Conservation (phyloP, 768 basidiomycete species). For the Panaeolus cyanescens region DNA sequence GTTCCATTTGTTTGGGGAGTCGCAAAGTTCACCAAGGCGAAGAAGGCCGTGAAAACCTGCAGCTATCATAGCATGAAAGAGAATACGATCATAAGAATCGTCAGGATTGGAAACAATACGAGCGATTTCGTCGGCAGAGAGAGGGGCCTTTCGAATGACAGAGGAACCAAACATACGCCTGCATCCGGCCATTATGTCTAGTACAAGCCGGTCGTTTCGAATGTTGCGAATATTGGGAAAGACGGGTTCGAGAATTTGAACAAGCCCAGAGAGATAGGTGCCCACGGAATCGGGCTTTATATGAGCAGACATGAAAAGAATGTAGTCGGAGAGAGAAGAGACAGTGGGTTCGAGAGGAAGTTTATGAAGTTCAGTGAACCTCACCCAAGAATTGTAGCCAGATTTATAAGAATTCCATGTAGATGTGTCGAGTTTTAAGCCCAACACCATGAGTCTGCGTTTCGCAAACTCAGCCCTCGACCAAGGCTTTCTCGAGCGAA, state of each 20-base stretch:
- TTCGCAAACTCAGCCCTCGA: too few relatives aligned
- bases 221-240: conserved; percentile 1
- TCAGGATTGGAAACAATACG: not conserved
- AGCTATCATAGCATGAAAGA: too few relatives aligned
- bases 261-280: conserved; percentile 4
- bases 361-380: too few relatives aligned
- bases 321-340: not conserved
- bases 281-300: conserved; percentile 3
- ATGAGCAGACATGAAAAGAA: not conserved
- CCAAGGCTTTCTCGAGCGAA: too few relatives aligned
- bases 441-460: too few relatives aligned
- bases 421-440: too few relatives aligned
- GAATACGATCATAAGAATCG: too few relatives aligned
- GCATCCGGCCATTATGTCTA: not conserved
- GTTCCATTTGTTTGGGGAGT: conserved; percentile 19
- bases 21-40: conserved; percentile 32
- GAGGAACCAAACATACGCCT: not conserved
- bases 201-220: not conserved
- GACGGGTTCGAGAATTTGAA: not conserved
- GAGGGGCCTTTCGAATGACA: not conserved
- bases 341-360: not conserved
- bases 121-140: not conserved
- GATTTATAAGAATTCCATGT: not conserved
- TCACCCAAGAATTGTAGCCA: not conserved
- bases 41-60: conserved; percentile 31